These are phyloP conservation scores for Fraxinus albicans DNA, from an alignment of 305 asterid genomes.

Conservation along the genomic window DNA sequence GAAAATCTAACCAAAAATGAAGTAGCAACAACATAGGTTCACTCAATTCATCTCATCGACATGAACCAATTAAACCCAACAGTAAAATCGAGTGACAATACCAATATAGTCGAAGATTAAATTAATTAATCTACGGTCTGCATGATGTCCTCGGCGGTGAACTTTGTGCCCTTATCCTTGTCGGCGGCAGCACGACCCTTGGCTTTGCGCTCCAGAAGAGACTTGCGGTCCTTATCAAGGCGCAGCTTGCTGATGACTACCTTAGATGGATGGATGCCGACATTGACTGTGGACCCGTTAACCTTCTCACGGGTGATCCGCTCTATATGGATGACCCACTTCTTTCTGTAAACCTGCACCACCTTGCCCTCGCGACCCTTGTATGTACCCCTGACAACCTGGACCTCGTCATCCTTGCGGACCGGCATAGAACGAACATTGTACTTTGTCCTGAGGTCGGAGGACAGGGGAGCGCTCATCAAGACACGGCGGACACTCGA, in stretches of 20 bases:
- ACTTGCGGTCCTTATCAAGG: too few relatives aligned
- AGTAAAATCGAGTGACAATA: background rate
- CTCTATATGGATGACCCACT: constrained; percentile 84
- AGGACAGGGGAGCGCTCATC: constrained; percentile 72
- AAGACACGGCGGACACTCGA: constrained; percentile 48
- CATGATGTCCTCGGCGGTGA: constrained; percentile 35
- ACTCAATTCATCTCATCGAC: constrained; percentile 6
- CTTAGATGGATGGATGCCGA: constrained; percentile 68
- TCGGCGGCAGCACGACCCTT: constrained; percentile 77
- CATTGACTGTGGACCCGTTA: constrained; percentile 75
- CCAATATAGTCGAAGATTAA: constrained; percentile 6
- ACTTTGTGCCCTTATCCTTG: constrained; percentile 79
- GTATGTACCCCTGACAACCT: constrained; percentile 79
- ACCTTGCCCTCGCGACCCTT: constrained; percentile 84
- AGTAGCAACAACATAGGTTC: constrained; percentile 13
- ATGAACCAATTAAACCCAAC: constrained; percentile 11
- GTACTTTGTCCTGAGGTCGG: constrained; percentile 66
- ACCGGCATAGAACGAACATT: constrained; percentile 78
- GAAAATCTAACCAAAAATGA: background rate
- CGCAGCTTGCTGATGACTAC: constrained; percentile 64
- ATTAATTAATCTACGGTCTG: background rate
- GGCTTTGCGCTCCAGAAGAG: constrained; percentile 70
- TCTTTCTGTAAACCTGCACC: constrained; percentile 78
- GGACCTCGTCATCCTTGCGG: constrained; percentile 87
- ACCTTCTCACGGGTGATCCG: constrained; percentile 83